Percentiles rank a stretch among this genome's conserved stretches.
phyloP scores from a whole-genome alignment of 805 yeast species.

The Diddensiella santjacobensis region DNA sequence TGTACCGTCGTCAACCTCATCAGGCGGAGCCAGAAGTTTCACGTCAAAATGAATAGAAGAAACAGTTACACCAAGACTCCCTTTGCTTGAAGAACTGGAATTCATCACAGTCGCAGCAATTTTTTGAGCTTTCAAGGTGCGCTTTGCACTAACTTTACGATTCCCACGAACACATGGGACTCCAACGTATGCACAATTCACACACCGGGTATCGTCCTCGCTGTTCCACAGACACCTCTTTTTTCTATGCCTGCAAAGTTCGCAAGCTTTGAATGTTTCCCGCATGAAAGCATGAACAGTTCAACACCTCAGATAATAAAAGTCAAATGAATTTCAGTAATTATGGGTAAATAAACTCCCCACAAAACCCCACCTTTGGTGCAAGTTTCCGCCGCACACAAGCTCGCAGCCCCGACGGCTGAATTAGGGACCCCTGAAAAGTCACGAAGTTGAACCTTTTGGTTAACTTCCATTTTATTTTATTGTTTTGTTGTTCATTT shows the following conservation, averaged over 20 bases:
- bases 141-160: conserved; percentile 10
- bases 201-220: conserved; percentile 4
- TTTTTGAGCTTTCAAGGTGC: conserved; percentile 5
- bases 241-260: conserved; percentile 17
- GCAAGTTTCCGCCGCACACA: too few relatives aligned
- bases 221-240: conserved; percentile 10
- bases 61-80: not conserved
- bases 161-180: conserved; percentile 10
- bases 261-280: conserved; percentile 13
- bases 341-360: too few relatives aligned
- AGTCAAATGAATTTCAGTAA: too few relatives aligned
- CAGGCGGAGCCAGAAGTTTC: not conserved
- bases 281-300: too few relatives aligned
- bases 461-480: too few relatives aligned
- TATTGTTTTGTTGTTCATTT: too few relatives aligned
- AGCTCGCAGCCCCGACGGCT: too few relatives aligned
- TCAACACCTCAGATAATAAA: too few relatives aligned
- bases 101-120: conserved; percentile 9
- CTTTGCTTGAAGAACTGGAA: not conserved
- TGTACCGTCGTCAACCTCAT: not conserved
- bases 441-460: too few relatives aligned
- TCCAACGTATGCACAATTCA: conserved; percentile 9
- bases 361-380: too few relatives aligned
- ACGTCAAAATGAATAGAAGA: not conserved
- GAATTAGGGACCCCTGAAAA: too few relatives aligned